phyloP scores from a whole-genome alignment of 768 basidiomycete species.

The Lactarius pseudohatsudake region DNA sequence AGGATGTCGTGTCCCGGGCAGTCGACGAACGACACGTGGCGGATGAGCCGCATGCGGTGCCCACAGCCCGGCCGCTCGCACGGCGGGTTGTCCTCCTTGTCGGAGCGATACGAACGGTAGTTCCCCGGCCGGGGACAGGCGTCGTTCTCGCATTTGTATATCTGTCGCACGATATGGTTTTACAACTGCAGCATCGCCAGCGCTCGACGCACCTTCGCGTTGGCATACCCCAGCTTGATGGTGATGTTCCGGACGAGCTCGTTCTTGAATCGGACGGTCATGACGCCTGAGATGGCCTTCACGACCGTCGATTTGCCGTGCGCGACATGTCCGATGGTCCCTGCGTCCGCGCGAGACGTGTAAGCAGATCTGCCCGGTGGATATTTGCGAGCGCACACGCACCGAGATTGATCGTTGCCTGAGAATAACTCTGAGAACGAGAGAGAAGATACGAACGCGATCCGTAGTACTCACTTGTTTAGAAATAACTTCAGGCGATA shows the following conservation, averaged over 20 bases:
- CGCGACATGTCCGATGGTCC: slow-evolving; percentile 98
- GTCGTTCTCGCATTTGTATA: slow-evolving; percentile 96
- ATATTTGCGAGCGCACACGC: slow-evolving; percentile 14
- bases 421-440: slow-evolving; percentile 17
- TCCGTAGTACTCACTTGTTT: slow-evolving; percentile 64
- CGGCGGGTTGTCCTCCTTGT: slow-evolving; percentile 90
- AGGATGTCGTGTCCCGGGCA: slow-evolving; percentile 98
- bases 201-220: slow-evolving; percentile 77
- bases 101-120: slow-evolving; percentile 90
- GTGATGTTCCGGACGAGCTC: slow-evolving; percentile 99
- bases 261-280: slow-evolving; percentile 99
- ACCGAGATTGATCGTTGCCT: slow-evolving; percentile 97
- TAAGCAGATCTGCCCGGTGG: slow-evolving; percentile 3
- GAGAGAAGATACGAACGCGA: slow-evolving; percentile 1
- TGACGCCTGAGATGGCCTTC: slow-evolving; percentile 97
- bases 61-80: slow-evolving; percentile 94
- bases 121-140: slow-evolving; percentile 92
- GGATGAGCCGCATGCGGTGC: slow-evolving; percentile 84
- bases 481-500: slow-evolving; percentile 87
- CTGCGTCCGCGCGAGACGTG: slow-evolving; percentile 40
- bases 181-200: not conserved
- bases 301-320: slow-evolving; percentile 97
- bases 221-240: slow-evolving; percentile 98
- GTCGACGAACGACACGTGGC: slow-evolving; percentile 99
- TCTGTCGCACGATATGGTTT: slow-evolving; percentile 47